These are phyloP conservation scores for Xerocomellus dryophilus DNA, from an alignment of 768 basidiomycete genomes.

Conservation along the genomic window DNA sequence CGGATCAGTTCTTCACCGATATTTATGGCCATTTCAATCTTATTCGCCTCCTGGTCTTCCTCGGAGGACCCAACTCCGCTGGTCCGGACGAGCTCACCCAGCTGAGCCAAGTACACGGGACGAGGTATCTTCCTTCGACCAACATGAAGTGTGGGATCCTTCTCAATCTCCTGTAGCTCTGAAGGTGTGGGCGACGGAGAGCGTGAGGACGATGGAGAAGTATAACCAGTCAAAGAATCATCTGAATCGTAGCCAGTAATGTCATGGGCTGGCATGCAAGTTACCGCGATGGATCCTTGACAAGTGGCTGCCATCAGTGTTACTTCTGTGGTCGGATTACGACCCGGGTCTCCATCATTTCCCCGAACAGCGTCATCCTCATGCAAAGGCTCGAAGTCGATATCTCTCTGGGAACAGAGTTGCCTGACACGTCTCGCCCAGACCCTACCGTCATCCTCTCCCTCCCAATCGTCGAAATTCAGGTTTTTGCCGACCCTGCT, in stretches of 20 bases:
- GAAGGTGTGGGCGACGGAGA: conserved; percentile 78
- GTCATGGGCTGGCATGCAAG: conserved; percentile 8
- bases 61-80: conserved; percentile 50
- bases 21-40: conserved; percentile 75
- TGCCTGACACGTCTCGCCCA: conserved; percentile 65
- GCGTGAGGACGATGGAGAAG: conserved; percentile 60
- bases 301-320: neutral
- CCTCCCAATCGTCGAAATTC: conserved; percentile 83
- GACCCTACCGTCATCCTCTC: conserved; percentile 56
- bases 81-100: conserved; percentile 72
- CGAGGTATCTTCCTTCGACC: conserved; percentile 66
- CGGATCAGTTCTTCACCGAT: conserved; percentile 82
- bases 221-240: conserved; percentile 78
- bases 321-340: conserved; percentile 18
- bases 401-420: conserved; percentile 49
- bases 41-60: conserved; percentile 66
- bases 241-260: conserved; percentile 65
- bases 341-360: conserved; percentile 5
- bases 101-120: conserved; percentile 88
- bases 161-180: conserved; percentile 79
- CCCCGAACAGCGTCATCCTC: conserved; percentile 4
- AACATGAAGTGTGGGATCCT: conserved; percentile 77
- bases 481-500: conserved; percentile 59
- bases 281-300: neutral
- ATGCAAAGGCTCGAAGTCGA: conserved; percentile 41